Percentiles rank a stretch among this genome's conserved stretches.
phyloP scores from a whole-genome alignment of 2,329 filamentous ascomycete species.

The Trichocomaceae sp. region DNA sequence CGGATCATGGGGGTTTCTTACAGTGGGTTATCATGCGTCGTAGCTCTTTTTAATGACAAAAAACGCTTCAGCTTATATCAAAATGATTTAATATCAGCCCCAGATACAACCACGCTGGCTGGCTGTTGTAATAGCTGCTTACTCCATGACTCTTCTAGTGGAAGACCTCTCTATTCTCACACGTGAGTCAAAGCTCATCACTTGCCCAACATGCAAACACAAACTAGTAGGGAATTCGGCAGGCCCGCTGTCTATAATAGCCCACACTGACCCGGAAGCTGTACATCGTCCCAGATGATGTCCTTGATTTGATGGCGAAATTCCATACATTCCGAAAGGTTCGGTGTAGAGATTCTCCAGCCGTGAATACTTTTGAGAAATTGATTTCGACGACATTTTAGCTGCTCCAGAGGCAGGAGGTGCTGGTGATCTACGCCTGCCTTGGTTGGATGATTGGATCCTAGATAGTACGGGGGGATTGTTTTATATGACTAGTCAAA shows the following conservation, averaged over 20 bases:
- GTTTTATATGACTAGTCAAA: no score
- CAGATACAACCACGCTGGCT: conserved; percentile 21
- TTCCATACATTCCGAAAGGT: conserved; percentile 14
- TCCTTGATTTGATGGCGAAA: conserved; percentile 30
- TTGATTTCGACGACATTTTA: not conserved
- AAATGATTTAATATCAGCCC: conserved; percentile 27
- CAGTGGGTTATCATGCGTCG: conserved; percentile 31
- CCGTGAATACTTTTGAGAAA: not conserved
- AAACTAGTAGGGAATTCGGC: not conserved
- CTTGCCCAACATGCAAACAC: not conserved
- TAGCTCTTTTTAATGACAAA: conserved; percentile 29
- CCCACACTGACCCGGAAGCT: not conserved
- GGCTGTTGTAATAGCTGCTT: conserved; percentile 29
- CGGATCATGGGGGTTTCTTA: conserved; percentile 42
- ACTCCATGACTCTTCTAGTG: conserved; percentile 14
- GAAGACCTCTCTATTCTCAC: not conserved
- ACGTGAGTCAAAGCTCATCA: not conserved
- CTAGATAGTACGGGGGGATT: no score
- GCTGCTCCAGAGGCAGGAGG: no score
- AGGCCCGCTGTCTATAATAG: not conserved
- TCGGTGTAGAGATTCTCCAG: not conserved
- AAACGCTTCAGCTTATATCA: conserved; percentile 29
- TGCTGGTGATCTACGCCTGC: no score
- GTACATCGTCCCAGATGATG: conserved; percentile 28
- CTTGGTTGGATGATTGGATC: no score